phyloP scores from a whole-genome alignment of 805 yeast genomes.

The Wickerhamomyces mucosus region DNA sequence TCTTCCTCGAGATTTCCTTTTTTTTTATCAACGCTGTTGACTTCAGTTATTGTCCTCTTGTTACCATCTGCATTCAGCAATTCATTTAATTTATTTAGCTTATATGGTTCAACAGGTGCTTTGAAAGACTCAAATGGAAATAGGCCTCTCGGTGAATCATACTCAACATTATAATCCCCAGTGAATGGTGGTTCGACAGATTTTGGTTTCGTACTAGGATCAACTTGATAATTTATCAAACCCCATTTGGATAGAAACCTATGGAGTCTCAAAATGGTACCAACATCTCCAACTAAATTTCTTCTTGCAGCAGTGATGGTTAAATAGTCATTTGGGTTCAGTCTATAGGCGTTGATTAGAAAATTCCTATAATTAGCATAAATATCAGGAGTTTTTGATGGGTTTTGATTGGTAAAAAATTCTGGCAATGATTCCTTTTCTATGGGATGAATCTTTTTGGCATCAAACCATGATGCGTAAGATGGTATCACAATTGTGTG shows the following conservation, averaged over 20 bases:
- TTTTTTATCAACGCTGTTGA: constrained; percentile 6
- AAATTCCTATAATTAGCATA: constrained; percentile 80
- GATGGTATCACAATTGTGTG: constrained; percentile 84
- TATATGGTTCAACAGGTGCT: constrained; percentile 40
- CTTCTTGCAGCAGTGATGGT: constrained; percentile 89
- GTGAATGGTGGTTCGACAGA: constrained; percentile 65
- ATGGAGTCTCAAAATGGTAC: constrained; percentile 77
- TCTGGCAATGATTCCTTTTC: constrained; percentile 84
- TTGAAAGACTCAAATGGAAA: constrained; percentile 85
- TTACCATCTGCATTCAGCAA: constrained; percentile 7
- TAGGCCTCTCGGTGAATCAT: constrained; percentile 86
- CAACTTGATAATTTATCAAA: constrained; percentile 83
- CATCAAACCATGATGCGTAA: constrained; percentile 77
- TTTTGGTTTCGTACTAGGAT: constrained; percentile 63
- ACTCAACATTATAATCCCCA: constrained; percentile 66
- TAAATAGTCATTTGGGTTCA: constrained; percentile 83
- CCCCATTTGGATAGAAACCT: constrained; percentile 88
- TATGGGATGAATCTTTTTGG: constrained; percentile 61
- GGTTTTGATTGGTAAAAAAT: constrained; percentile 64
- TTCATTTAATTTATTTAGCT: constrained; percentile 33
- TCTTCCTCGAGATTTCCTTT: constrained; percentile 3
- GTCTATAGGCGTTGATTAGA: constrained; percentile 77
- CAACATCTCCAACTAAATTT: constrained; percentile 85
- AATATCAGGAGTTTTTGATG: constrained; percentile 72
- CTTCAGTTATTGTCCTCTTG: constrained; percentile 10